These are phyloP conservation scores for Diaporthe ampelina DNA, from an alignment of 2,329 filamentous ascomycete species.

Conservation along the genomic window DNA sequence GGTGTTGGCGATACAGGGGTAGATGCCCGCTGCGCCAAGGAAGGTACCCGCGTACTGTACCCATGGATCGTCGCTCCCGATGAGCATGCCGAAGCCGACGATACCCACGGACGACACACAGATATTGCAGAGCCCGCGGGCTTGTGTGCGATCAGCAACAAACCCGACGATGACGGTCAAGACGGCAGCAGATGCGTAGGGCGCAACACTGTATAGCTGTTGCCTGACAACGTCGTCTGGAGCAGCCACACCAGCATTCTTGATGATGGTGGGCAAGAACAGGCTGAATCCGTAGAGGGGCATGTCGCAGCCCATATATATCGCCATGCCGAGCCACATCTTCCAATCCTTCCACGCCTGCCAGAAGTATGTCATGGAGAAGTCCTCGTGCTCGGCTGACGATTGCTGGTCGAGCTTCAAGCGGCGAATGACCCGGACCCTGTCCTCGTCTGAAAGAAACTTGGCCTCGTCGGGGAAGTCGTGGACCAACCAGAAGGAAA, in stretches of 20 bases:
- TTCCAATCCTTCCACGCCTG: constrained; percentile 83
- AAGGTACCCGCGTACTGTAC: constrained; percentile 89
- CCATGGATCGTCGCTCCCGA: constrained; percentile 72
- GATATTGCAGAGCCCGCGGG: constrained; percentile 87
- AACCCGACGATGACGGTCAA: constrained; percentile 80
- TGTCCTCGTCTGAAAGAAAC: constrained; percentile 77
- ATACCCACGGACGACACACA: constrained; percentile 78
- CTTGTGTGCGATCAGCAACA: constrained; percentile 79
- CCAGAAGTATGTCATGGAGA: constrained; percentile 79
- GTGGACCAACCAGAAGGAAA: constrained; percentile 80
- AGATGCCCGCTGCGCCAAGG: constrained; percentile 88
- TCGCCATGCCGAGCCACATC: constrained; percentile 67
- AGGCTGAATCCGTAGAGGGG: constrained; percentile 67
- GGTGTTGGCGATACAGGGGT: constrained; percentile 88
- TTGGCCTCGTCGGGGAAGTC: constrained; percentile 82
- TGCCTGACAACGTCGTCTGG: constrained; percentile 55
- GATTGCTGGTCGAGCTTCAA: constrained; percentile 78
- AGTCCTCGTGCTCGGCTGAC: constrained; percentile 77
- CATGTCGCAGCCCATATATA: constrained; percentile 63
- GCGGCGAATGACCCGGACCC: constrained; percentile 76
- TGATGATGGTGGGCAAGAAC: constrained; percentile 71
- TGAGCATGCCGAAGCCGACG: constrained; percentile 83
- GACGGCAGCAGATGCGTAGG: constrained; percentile 79
- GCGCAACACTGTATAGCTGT: constrained; percentile 81
- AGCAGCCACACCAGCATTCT: constrained; percentile 57